Evolutionary conservation across 148 eudicot genomes (phyloP).

Genomic region (Chenopodium suecicum): DNA sequence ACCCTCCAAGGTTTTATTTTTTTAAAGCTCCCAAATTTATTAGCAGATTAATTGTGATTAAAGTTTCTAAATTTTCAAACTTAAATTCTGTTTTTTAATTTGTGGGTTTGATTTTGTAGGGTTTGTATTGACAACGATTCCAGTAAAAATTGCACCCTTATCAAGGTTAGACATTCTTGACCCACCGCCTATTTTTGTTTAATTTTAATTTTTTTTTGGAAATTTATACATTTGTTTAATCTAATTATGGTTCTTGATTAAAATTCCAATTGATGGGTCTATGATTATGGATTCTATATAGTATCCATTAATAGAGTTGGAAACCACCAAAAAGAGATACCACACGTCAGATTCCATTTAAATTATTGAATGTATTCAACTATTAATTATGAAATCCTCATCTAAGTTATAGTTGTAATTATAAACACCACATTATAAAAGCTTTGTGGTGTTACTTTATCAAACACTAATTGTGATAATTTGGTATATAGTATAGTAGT

Average conservation of each 20-base stretch:
- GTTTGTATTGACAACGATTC: slow-evolving; percentile 76
- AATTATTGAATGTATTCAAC: not conserved
- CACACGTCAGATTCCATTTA: not conserved
- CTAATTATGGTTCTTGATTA: not conserved
- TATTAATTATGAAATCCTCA: not conserved
- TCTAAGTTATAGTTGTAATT: not conserved
- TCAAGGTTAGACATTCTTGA: slow-evolving; percentile 56
- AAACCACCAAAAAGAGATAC: not conserved
- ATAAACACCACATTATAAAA: not conserved
- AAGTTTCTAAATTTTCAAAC: not conserved
- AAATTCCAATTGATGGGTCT: not conserved
- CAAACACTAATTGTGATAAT: not conserved
- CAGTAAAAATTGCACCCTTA: slow-evolving; percentile 67
- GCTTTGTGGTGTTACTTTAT: not conserved
- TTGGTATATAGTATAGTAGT: not conserved
- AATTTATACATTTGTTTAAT: not conserved
- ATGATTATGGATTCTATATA: slow-evolving; percentile 3
- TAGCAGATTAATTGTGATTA: not conserved
- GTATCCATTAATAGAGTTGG: not conserved
- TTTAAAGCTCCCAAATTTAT: not conserved
- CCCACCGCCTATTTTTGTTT: not conserved
- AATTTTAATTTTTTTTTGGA: not conserved
- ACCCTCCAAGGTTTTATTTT: slow-evolving; percentile 71
- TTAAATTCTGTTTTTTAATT: not conserved
- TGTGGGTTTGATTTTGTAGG: slow-evolving; percentile 42